Percentiles rank a stretch among this genome's conserved stretches.
Evolutionary conservation across 2,329 filamentous ascomycete genomes (phyloP).

Genomic region (Trichoderma semiorbis): DNA sequence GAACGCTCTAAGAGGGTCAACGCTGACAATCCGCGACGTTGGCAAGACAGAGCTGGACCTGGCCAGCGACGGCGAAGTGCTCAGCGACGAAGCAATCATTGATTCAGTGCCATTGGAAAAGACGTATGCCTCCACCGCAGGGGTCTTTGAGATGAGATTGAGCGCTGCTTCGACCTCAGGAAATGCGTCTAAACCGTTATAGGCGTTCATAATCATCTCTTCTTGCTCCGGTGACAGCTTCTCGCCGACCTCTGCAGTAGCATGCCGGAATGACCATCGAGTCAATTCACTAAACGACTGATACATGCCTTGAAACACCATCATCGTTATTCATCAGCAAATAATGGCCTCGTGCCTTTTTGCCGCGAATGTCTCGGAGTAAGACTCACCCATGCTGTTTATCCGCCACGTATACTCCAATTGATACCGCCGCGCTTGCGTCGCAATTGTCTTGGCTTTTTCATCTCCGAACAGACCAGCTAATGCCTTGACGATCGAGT

Average conservation of each 20-base stretch:
- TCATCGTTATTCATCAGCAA: background rate
- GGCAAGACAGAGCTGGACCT: conserved; percentile 45
- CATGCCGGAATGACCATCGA: conserved; percentile 58
- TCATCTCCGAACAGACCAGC: conserved; percentile 55
- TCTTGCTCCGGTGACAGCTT: conserved; percentile 43
- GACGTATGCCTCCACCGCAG: conserved; percentile 51
- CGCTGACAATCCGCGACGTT: conserved; percentile 49
- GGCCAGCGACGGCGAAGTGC: conserved; percentile 52
- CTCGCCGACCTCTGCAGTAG: conserved; percentile 55
- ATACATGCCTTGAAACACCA: conserved; percentile 42
- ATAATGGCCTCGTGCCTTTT: background rate
- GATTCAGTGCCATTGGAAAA: conserved; percentile 67
- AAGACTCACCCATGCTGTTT: conserved; percentile 66
- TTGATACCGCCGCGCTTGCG: conserved; percentile 65
- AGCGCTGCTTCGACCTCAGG: conserved; percentile 59
- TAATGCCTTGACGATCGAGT: conserved; percentile 61
- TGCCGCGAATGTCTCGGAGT: background rate
- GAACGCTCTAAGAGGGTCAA: conserved; percentile 57
- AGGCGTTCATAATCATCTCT: conserved; percentile 56
- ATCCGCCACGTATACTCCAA: conserved; percentile 75
- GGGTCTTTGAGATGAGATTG: conserved; percentile 39
- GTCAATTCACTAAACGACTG: conserved; percentile 59
- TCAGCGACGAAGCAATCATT: conserved; percentile 62
- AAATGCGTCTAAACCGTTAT: conserved; percentile 62
- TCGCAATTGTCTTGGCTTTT: conserved; percentile 54